Base-by-base conservation (phyloP, 1,284 basidiomycete genomes). In the Mycena citricolor region DNA sequence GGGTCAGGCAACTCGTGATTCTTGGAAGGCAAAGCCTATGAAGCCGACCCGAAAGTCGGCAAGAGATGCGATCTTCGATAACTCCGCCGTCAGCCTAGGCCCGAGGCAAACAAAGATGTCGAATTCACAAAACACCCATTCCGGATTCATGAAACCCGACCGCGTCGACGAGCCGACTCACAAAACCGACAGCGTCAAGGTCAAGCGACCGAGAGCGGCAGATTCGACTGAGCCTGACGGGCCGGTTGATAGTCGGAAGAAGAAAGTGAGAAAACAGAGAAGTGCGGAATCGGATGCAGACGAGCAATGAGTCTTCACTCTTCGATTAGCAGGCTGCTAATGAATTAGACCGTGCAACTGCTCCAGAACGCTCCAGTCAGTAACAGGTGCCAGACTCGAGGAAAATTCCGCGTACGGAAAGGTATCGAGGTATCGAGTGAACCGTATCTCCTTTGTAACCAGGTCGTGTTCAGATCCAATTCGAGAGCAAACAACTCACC, bases 161-260 rank as follows among this genome's bases (percentile, higher is more conserved):
- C 78, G 77, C 20, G 70, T 82, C 16, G 78, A 81, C 49, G 73
- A 68, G 22, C 77, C 77, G 38, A 53, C 40, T 19, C 48, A n/a
- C n/a, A n/a, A n/a, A n/a, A n/a, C n/a, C n/a, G n/a, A n/a, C n/a
- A n/a, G n/a, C n/a, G n/a, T n/a, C n/a, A n/a, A n/a, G n/a, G n/a
- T n/a, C n/a, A n/a, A n/a, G n/a, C n/a, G 51, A 38, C 28, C 48
- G 11, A 42, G 52, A 16, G 30, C 36, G 16, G 39, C 49, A 31
- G 34, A 22, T 23, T 26, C 42, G 26, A 49, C 35, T 12, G 17
- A 12, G 13, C 17, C 40, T 22, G 40, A 36, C 8, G 42, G 17
- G 16, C 20, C 39, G 16, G 32, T 30, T 17, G 32, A 37, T 5
- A 38, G 38, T 25, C 22, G 13, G 21, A 31, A 37, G 14, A 38